These are phyloP conservation scores for Chytriomyces sp. DNA, from an alignment of 192 early-diverging fungal species.

Conservation along the genomic window DNA sequence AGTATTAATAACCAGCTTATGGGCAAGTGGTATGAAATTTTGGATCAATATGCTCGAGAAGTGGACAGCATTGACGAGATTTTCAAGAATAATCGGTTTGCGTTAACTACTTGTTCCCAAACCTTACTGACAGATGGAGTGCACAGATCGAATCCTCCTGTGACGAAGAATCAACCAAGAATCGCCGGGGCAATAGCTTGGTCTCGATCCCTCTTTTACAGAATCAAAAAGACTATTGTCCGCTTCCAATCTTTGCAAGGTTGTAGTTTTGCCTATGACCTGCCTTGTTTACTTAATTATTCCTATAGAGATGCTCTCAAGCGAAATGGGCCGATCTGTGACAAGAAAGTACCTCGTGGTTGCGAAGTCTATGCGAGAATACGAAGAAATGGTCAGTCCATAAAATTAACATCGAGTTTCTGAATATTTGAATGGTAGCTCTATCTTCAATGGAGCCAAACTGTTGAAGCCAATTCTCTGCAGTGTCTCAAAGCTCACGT, in stretches of 20 bases:
- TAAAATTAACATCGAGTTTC: background rate
- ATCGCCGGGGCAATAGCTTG: slow-evolving; percentile 66
- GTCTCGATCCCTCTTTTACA: slow-evolving; percentile 57
- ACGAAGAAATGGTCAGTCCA: slow-evolving; percentile 53
- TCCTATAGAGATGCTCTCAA: slow-evolving; percentile 57
- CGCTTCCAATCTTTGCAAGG: slow-evolving; percentile 66
- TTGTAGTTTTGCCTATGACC: slow-evolving; percentile 9
- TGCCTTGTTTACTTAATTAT: background rate
- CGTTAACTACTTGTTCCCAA: background rate
- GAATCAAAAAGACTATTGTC: slow-evolving; percentile 68
- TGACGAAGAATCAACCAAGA: slow-evolving; percentile 62
- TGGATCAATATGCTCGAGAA: slow-evolving; percentile 63
- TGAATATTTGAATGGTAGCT: slow-evolving; percentile 33
- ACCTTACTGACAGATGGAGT: too few species aligned
- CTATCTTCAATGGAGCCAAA: slow-evolving; percentile 57
- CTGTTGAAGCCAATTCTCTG: slow-evolving; percentile 60
- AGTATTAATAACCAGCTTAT: slow-evolving; percentile 67
- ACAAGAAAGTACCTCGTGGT: slow-evolving; percentile 63
- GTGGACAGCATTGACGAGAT: slow-evolving; percentile 67
- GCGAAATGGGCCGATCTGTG: slow-evolving; percentile 60
- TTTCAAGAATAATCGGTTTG: slow-evolving; percentile 58
- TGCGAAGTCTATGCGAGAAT: slow-evolving; percentile 63
- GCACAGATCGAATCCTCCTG: slow-evolving; percentile 57
- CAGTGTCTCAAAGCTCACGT: slow-evolving; percentile 61
- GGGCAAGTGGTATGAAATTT: slow-evolving; percentile 68